A percentile compares a stretch with the other conserved stretches of the same genome.
Evolutionary conservation across 2,329 filamentous ascomycete species (phyloP).

Genomic region (Epichloe baconii): DNA sequence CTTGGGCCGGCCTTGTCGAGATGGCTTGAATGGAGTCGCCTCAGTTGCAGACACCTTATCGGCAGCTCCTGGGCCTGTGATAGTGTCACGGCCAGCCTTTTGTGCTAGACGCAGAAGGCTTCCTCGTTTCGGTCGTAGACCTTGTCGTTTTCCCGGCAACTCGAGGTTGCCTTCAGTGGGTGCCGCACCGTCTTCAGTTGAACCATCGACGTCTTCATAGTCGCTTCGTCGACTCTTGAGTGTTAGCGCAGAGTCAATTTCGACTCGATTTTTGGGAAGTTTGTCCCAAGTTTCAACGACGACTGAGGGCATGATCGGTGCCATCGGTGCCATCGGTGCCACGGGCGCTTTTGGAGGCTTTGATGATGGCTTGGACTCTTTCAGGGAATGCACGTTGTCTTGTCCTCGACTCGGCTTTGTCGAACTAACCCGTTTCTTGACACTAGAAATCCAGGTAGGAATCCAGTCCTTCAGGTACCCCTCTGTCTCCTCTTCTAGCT

Average conservation of each 20-base stretch:
- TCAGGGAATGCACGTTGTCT: not conserved
- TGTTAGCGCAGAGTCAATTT: not conserved
- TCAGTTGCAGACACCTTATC: not conserved
- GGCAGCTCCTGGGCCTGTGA: not conserved
- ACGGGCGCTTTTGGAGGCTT: not conserved
- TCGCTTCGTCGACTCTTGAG: not conserved
- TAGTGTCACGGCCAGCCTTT: not conserved
- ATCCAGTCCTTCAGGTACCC: not conserved
- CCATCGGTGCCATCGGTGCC: not conserved
- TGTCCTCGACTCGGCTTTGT: not conserved
- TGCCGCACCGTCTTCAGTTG: not conserved
- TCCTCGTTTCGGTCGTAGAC: not conserved
- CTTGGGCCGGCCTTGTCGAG: not conserved
- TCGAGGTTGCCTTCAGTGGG: not conserved
- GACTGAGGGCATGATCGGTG: too few species aligned
- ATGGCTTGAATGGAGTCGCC: not conserved
- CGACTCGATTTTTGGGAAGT: not conserved
- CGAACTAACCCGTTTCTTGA: not conserved
- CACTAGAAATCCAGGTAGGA: not conserved
- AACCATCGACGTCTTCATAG: not conserved
- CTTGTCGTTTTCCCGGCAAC: not conserved
- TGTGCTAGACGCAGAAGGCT: not conserved
- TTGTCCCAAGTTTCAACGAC: too few species aligned
- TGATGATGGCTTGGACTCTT: not conserved
- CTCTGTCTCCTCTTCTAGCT: not conserved